A percentile compares a stretch with the other conserved stretches of the same genome.
Conservation (phyloP, 2,329 filamentous ascomycete genomes). For the Colletotrichum tropicale region DNA sequence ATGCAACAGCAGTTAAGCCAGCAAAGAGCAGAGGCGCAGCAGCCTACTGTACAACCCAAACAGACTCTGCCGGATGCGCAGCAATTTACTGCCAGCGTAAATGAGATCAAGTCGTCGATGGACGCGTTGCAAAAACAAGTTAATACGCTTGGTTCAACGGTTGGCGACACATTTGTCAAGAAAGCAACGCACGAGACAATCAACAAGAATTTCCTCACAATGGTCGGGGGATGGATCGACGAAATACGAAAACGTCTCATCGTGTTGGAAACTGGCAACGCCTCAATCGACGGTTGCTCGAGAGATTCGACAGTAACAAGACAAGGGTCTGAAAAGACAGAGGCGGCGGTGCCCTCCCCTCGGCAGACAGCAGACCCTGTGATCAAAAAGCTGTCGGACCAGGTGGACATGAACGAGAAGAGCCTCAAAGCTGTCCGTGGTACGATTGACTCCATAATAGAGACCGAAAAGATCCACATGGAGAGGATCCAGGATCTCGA, state of each 20-base stretch:
- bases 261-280: not conserved
- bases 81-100: not conserved
- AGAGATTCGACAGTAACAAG: not conserved
- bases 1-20: not conserved
- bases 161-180: not conserved
- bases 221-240: not conserved
- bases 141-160: not conserved
- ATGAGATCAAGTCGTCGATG: not conserved
- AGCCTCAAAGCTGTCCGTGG: conserved; percentile 1
- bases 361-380: not conserved
- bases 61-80: not conserved
- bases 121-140: not conserved
- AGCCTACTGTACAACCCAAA: not conserved
- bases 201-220: not conserved
- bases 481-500: not conserved
- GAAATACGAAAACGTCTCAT: not conserved
- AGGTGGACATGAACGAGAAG: not conserved
- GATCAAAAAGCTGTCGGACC: not conserved
- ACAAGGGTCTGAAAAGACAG: not conserved
- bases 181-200: not conserved
- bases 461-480: not conserved
- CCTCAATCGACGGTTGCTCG: not conserved
- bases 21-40: not conserved
- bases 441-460: not conserved
- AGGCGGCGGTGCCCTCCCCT: not conserved